Conservation (phyloP, 1,284 basidiomycete species). For the Leccinum solheimii region DNA sequence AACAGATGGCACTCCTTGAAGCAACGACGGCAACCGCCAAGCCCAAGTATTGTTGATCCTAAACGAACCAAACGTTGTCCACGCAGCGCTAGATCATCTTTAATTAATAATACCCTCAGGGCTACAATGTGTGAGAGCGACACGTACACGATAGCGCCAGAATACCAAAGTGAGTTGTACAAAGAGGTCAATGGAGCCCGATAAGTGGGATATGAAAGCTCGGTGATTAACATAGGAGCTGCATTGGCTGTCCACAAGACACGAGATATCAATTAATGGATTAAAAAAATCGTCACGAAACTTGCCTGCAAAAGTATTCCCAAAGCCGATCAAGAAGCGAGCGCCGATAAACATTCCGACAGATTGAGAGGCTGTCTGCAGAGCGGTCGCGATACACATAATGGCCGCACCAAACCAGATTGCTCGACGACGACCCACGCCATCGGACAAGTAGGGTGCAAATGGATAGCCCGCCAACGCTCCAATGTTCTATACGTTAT, state of each 20-base stretch:
- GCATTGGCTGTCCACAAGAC: conserved; percentile 47
- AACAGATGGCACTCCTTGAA: conserved; percentile 67
- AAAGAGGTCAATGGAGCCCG: conserved; percentile 70
- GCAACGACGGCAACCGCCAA: conserved; percentile 72
- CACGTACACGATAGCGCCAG: conserved; percentile 67
- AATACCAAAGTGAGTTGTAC: conserved; percentile 81
- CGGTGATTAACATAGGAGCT: conserved; percentile 74
- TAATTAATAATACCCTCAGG: background rate
- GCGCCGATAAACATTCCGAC: conserved; percentile 83
- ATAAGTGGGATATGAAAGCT: conserved; percentile 75
- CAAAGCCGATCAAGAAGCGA: conserved; percentile 80
- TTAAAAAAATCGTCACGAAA: conserved; percentile 3
- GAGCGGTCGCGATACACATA: conserved; percentile 63
- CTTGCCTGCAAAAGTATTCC: conserved; percentile 68
- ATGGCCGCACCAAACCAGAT: conserved; percentile 64
- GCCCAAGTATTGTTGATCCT: conserved; percentile 66
- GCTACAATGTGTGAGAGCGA: background rate
- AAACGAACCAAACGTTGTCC: conserved; percentile 76
- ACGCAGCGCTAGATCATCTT: conserved; percentile 54
- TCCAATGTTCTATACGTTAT: conserved; percentile 53
- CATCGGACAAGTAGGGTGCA: conserved; percentile 70
- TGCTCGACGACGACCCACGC: conserved; percentile 61
- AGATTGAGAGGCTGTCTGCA: conserved; percentile 72
- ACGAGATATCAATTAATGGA: background rate
- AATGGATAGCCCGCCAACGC: conserved; percentile 66